A percentile compares a stretch with the other conserved stretches of the same genome.
Evolutionary conservation across 2,329 filamentous ascomycete species (phyloP).

Genomic region (Fusarium sp.): DNA sequence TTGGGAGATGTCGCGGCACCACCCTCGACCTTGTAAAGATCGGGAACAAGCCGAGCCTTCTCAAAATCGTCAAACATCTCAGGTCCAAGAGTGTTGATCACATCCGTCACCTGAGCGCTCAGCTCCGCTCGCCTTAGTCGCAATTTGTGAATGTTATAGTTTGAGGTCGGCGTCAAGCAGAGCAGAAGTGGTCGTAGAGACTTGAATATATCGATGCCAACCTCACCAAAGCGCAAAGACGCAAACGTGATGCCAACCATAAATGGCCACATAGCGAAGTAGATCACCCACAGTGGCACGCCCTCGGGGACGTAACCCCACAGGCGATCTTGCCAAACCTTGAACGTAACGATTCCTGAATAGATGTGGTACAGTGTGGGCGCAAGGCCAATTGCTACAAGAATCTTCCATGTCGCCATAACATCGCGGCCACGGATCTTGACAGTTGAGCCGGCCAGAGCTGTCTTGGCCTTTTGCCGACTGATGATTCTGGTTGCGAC

Average conservation of each 20-base stretch:
- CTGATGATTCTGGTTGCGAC: conserved; percentile 86
- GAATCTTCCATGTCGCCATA: conserved; percentile 92
- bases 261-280: conserved; percentile 79
- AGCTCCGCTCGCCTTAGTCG: conserved; percentile 78
- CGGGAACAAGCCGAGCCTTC: conserved; percentile 74
- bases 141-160: conserved; percentile 84
- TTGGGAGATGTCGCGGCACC: conserved; percentile 41
- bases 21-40: conserved; percentile 58
- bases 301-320: conserved; percentile 84
- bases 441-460: conserved; percentile 85
- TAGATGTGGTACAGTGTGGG: conserved; percentile 87
- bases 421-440: conserved; percentile 91
- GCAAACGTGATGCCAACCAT: conserved; percentile 93
- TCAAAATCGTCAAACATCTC: conserved; percentile 99
- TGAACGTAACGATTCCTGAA: conserved; percentile 77
- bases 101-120: conserved; percentile 83
- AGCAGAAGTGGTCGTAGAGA: conserved; percentile 89
- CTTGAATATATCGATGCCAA: conserved; percentile 99
- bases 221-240: conserved; percentile 92
- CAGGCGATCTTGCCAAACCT: conserved; percentile 83
- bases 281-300: conserved; percentile 82
- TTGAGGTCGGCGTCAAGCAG: conserved; percentile 84
- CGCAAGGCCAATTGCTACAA: conserved; percentile 86
- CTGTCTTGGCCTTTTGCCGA: conserved; percentile 82
- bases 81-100: conserved; percentile 95